phyloP scores from a whole-genome alignment of 148 eudicot species.

The Suaeda aralocaspica region DNA sequence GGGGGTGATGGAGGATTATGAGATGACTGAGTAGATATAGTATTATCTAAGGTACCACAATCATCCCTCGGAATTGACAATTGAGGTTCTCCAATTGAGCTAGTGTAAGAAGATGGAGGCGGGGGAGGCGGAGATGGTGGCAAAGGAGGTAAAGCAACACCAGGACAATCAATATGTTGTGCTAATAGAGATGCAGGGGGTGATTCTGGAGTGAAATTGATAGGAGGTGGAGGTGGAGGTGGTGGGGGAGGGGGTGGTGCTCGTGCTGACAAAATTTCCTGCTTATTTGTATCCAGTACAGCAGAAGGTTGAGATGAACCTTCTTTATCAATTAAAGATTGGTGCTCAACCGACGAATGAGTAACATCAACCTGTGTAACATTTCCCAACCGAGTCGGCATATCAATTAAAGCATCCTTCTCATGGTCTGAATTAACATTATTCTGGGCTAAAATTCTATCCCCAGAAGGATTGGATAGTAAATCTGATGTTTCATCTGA shows the following conservation, averaged over 20 bases:
- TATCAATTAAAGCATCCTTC: slow-evolving; percentile 28
- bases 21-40: neutral
- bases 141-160: slow-evolving; percentile 16
- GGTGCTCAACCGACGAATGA: slow-evolving; percentile 18
- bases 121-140: slow-evolving; percentile 17
- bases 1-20: slow-evolving; percentile 16
- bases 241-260: slow-evolving; percentile 28
- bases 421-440: slow-evolving; percentile 34
- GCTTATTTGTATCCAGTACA: slow-evolving; percentile 18
- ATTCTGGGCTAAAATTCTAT: slow-evolving; percentile 28
- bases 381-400: slow-evolving; percentile 16
- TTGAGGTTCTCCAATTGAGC: slow-evolving; percentile 10
- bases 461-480: slow-evolving; percentile 33
- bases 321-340: slow-evolving; percentile 24
- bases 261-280: slow-evolving; percentile 16
- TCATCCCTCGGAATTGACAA: neutral
- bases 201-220: neutral
- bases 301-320: slow-evolving; percentile 19
- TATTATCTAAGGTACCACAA: neutral
- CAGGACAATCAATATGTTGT: too few relatives aligned
- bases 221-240: slow-evolving; percentile 16
- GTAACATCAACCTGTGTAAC: slow-evolving; percentile 18
- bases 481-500: slow-evolving; percentile 66
- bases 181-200: slow-evolving; percentile 16
- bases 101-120: slow-evolving; percentile 12